A percentile compares a stretch with the other conserved stretches of the same genome.
Conservation (phyloP, 441 rosid genomes). For the Bocquillonia castaneifolia region DNA sequence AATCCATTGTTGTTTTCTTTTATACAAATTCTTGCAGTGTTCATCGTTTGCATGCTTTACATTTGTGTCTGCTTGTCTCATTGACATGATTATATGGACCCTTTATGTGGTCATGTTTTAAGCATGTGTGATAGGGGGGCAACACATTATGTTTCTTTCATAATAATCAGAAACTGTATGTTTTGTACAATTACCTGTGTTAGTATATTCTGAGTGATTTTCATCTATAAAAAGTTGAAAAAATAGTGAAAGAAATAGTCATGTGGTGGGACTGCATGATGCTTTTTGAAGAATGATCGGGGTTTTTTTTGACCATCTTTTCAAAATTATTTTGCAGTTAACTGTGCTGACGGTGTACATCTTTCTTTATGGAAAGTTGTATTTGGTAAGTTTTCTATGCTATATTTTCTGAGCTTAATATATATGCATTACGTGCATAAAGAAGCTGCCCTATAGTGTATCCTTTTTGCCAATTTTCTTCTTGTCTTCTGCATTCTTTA, state of each 20-base stretch:
- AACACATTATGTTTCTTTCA: background rate
- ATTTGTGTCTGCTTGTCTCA: conserved; percentile 10
- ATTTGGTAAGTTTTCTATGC: conserved; percentile 64
- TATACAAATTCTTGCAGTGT: background rate
- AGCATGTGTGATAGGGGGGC: background rate
- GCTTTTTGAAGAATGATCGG: background rate
- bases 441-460: background rate
- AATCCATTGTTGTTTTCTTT: background rate
- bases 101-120: background rate
- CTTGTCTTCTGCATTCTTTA: background rate
- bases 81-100: conserved; percentile 4
- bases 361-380: conserved; percentile 89
- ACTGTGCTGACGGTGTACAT: conserved; percentile 84
- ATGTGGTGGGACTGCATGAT: background rate
- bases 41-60: background rate
- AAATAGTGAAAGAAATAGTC: background rate
- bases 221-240: background rate
- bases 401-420: conserved; percentile 59
- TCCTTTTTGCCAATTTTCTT: background rate
- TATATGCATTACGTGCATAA: conserved; percentile 4
- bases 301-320: conserved; percentile 20
- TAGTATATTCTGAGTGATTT: background rate
- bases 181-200: background rate
- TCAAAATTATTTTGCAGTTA: conserved; percentile 58
- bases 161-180: background rate